Percentiles rank a stretch among this genome's conserved stretches.
These are phyloP conservation scores for Auriscalpium orientale DNA, from an alignment of 768 basidiomycete species.

Conservation along the genomic window DNA sequence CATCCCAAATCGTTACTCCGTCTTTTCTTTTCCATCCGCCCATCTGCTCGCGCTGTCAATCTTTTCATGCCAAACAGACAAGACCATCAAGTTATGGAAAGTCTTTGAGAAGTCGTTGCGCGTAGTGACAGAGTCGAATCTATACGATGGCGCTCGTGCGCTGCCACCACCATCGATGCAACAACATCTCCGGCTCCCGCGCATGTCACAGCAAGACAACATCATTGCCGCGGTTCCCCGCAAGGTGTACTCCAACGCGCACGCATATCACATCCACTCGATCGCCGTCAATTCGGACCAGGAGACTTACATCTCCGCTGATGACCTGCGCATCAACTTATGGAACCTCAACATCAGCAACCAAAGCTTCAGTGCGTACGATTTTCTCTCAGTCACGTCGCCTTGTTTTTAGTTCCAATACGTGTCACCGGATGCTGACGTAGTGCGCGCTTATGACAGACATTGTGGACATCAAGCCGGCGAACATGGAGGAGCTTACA, in stretches of 20 bases:
- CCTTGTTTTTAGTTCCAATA: not conserved
- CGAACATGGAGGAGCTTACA: slow-evolving; percentile 99
- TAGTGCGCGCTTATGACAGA: slow-evolving; percentile 42
- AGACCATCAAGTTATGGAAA: slow-evolving; percentile 99
- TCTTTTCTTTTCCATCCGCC: not conserved
- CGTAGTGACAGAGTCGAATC: slow-evolving; percentile 95
- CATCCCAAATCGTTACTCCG: too few species aligned
- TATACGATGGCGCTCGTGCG: slow-evolving; percentile 70
- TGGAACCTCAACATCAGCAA: slow-evolving; percentile 99
- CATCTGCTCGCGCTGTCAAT: too few species aligned
- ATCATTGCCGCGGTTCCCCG: slow-evolving; percentile 98
- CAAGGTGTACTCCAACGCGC: slow-evolving; percentile 98
- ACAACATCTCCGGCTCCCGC: slow-evolving; percentile 75
- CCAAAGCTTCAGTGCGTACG: slow-evolving; percentile 91
- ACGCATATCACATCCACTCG: slow-evolving; percentile 99
- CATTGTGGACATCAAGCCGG: slow-evolving; percentile 99
- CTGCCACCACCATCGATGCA: slow-evolving; percentile 52
- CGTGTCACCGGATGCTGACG: not conserved
- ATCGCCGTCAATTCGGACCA: slow-evolving; percentile 99
- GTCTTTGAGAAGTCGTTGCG: slow-evolving; percentile 98
- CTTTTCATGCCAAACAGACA: slow-evolving; percentile 81
- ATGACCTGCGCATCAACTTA: slow-evolving; percentile 93
- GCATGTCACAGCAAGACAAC: slow-evolving; percentile 90
- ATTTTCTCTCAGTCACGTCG: not conserved
- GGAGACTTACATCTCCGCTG: slow-evolving; percentile 99